Base-by-base conservation (phyloP, 2,329 filamentous ascomycete species). In the Bipolaris cookei region DNA sequence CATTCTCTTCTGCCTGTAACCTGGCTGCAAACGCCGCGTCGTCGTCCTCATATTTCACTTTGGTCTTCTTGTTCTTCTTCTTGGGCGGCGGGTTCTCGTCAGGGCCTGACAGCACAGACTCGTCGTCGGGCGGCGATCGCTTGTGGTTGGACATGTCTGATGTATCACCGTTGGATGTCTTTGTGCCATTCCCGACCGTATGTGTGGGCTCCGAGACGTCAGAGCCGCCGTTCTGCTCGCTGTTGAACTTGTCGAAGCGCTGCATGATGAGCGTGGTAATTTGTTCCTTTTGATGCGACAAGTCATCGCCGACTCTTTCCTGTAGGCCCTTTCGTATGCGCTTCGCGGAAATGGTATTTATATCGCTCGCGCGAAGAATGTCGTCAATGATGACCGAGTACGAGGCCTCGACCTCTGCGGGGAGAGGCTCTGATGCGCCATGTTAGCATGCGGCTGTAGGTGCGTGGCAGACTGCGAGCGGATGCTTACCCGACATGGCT, bases 1-100 rank as follows among this genome's bases (percentile, higher is more conserved):
- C 83, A 76, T 98, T 96, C 79, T 97, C 92, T 76, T 98, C 91
- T 0, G 92, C 94, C 77, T 99, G 95, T 34, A 99, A 82, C 75
- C 90, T 87, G 14, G 92, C 92, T 1, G 95, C 95, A 60, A 94
- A 86, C 42, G 90, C 87, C 32, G 94, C 95, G 77, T 99, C 95
- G 30, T 90, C 89, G 30, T 91, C 89, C 63, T 96, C 91, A 64
- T 85, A 80, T 25, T 86, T 83, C 41, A 85, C 84, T 72, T 88
- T 88, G 65, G 78, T 79, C 76, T 89, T 89, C 78, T 91, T 92
- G 74, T 88, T 71, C 65, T 78, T 80, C 65, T 79, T 80, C 70
- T 80, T 81, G 1, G 80, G 78, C 23, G 80, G 80, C 3, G 58
- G 59, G 8, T 78, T 69, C 16, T 76, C 67, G 23, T 75, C 72